Percentiles rank a stretch among this genome's conserved stretches.
Evolutionary conservation across 2,329 filamentous ascomycete genomes (phyloP).

Genomic region (Diplodia corticola): DNA sequence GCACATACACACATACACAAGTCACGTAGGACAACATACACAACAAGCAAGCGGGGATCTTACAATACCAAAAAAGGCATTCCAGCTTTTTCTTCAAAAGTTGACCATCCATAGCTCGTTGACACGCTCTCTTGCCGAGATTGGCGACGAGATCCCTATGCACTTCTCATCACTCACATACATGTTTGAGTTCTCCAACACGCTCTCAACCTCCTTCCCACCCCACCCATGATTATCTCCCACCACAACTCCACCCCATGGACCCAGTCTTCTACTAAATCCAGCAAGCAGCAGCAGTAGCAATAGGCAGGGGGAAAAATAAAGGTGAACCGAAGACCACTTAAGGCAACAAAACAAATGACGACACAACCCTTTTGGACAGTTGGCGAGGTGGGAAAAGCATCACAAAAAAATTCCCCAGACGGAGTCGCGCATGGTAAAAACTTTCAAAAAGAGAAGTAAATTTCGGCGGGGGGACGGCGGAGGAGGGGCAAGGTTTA

Average conservation of each 20-base stretch:
- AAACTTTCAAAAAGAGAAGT: background rate
- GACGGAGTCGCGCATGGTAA: background rate
- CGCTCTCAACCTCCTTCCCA: background rate
- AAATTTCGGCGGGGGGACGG: background rate
- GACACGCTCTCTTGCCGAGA: background rate
- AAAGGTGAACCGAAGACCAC: background rate
- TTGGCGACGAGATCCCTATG: background rate
- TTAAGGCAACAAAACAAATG: background rate
- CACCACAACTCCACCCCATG: constrained; percentile 6
- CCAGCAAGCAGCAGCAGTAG: background rate
- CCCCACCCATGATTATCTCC: background rate
- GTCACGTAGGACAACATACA: background rate
- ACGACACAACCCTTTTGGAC: background rate
- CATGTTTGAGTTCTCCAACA: background rate
- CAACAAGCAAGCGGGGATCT: background rate
- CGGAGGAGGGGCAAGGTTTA: background rate
- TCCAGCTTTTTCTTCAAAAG: background rate
- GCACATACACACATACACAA: background rate
- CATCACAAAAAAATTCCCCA: background rate
- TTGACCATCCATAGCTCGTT: background rate
- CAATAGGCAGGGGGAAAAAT: background rate
- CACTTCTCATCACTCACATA: background rate
- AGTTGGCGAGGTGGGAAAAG: background rate
- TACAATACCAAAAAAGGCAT: background rate
- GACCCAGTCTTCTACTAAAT: constrained; percentile 1